phyloP scores from a whole-genome alignment of 2,329 filamentous ascomycete species.

The Aurifilum marmelostoma region DNA sequence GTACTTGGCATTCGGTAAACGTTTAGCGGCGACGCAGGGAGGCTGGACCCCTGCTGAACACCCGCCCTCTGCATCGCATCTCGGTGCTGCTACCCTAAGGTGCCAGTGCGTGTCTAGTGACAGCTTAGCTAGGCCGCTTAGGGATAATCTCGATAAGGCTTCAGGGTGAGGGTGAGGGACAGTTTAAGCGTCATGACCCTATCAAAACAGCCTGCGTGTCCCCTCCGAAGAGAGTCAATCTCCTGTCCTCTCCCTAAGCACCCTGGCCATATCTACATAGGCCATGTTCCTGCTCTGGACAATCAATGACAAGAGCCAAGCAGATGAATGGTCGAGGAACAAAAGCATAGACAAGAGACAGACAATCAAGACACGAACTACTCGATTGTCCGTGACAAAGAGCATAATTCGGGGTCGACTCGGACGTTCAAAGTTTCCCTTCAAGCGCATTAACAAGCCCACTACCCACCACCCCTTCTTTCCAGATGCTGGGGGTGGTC shows the following conservation, averaged over 20 bases:
- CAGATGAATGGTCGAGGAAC: neutral
- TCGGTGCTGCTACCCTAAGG: neutral
- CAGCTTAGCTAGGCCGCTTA: neutral
- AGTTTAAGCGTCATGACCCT: constrained; percentile 8
- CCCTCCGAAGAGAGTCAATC: neutral
- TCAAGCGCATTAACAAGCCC: constrained; percentile 4
- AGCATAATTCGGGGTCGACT: neutral
- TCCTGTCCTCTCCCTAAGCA: neutral
- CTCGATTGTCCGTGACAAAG: constrained; percentile 14
- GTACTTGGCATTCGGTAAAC: neutral
- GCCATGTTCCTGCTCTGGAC: neutral
- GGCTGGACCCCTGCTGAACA: neutral
- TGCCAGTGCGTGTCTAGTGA: constrained; percentile 6
- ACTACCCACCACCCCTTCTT: neutral
- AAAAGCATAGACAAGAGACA: neutral
- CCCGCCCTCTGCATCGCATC: neutral
- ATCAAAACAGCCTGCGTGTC: neutral
- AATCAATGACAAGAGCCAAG: neutral
- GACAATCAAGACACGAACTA: neutral
- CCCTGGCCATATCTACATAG: neutral
- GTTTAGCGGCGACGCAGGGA: neutral
- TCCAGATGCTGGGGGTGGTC: neutral
- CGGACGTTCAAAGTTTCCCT: neutral
- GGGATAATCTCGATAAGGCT: constrained; percentile 17
- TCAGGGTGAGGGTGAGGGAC: neutral